Base-by-base conservation (phyloP, 169 alveolate genomes). In the Cyclospora cayetanensis region DNA sequence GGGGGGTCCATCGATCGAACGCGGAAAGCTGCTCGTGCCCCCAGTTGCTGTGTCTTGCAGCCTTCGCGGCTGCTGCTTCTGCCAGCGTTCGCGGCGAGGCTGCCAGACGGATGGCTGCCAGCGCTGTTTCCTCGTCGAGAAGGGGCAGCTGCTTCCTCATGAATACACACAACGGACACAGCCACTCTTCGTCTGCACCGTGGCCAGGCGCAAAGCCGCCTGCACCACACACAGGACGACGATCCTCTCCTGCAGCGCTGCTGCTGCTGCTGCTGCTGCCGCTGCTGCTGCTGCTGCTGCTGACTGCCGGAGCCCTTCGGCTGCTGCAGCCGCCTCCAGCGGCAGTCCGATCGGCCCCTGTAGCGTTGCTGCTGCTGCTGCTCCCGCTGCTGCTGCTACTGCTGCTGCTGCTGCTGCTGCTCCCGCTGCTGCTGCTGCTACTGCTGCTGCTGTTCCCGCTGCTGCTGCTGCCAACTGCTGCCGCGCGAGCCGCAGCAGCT, bases 61-160 rank as follows among this genome's bases (percentile, higher is more conserved):
- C 50, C 20, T 34, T 25, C 9, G 52, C 29, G 52, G 15, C 80
- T 25, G 80, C 42, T 4, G 80, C 80, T 34, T 68, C 80, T 27
- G 15, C 50, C n/a, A 4, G 42, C 42, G 88, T 37, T 20, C 88
- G 88, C 34, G 88, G 88, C 0, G 65, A 66, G 11, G 88, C 88
- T 18, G 88, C 88, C 37, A 77, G 70, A 5, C 88, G 88, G 11
- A 77, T 77, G 2, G 88, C 88, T 12, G 66, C 72, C 11, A 77
- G 43, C 5, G 88, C 88, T 2, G 29, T 46, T 70, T 77, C 88
- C 39, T 77, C 88, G 66, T 77, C 88, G 34, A 77, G 68, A 35
- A 37, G 88, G 2, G 88, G 88, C 43, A 77, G 70, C 88, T 77
- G 88, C 68, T 77, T 77, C 66, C 88, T 18, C 41, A 77, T 2